Percentiles rank a stretch among this genome's conserved stretches.
Conservation (phyloP, 2,329 filamentous ascomycete genomes). For the Fusarium setosum region DNA sequence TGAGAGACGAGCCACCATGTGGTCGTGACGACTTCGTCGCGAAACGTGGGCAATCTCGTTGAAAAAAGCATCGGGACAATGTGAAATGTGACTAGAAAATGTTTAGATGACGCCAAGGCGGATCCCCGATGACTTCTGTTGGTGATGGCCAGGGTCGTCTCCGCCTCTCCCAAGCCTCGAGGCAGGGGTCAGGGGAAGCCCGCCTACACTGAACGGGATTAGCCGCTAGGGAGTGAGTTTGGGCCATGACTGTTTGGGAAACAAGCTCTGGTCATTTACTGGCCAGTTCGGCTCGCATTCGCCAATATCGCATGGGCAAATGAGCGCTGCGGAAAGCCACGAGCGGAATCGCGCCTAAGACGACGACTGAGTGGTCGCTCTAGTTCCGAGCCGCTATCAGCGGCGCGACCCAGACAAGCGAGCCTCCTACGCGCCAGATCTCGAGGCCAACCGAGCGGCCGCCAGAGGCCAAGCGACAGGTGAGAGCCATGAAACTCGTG, state of each 20-base stretch:
- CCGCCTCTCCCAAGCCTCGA: constrained; percentile 26
- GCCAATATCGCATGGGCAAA: constrained; percentile 27
- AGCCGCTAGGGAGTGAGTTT: constrained; percentile 9
- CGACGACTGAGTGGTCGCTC: constrained; percentile 16
- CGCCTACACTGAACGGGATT: constrained; percentile 26
- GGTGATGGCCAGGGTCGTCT: constrained; percentile 35
- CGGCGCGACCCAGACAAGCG: constrained; percentile 28
- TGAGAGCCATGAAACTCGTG: constrained; percentile 23
- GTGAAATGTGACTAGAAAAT: constrained; percentile 33
- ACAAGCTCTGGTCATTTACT: neutral
- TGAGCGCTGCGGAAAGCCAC: constrained; percentile 26
- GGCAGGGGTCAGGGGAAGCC: constrained; percentile 39
- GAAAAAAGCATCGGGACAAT: constrained; percentile 7
- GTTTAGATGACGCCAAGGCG: constrained; percentile 34
- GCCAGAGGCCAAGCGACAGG: constrained; percentile 10
- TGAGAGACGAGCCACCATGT: constrained; percentile 17
- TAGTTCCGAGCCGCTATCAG: constrained; percentile 15
- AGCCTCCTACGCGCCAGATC: constrained; percentile 6
- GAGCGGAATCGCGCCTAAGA: constrained; percentile 37
- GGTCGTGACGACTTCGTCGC: constrained; percentile 6
- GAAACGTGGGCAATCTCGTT: constrained; percentile 18
- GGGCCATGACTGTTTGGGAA: constrained; percentile 10
- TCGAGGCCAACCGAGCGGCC: constrained; percentile 23
- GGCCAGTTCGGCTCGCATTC: constrained; percentile 22
- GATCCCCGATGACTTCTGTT: constrained; percentile 25